phyloP scores from a whole-genome alignment of 148 eudicot genomes.

The Rhododendron ferrugineum region DNA sequence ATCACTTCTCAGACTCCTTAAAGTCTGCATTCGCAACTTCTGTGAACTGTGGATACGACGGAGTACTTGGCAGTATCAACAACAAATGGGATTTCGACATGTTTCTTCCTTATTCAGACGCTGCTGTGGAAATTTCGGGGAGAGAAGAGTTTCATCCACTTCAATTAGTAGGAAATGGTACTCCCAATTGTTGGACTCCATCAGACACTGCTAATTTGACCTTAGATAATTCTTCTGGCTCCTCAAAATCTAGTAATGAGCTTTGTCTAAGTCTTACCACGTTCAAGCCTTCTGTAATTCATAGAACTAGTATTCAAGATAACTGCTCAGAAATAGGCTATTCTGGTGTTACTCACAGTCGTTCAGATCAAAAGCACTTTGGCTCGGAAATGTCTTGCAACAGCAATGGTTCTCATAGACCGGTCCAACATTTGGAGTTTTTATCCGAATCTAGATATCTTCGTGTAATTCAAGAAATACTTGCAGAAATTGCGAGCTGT shows the following conservation, averaged over 20 bases:
- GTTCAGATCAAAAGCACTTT: conserved; percentile 30
- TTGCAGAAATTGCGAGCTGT: conserved; percentile 55
- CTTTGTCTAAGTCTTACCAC: conserved; percentile 61
- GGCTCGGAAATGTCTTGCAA: conserved; percentile 33
- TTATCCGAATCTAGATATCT: conserved; percentile 52
- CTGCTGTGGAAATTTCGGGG: conserved; percentile 20
- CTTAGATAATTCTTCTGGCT: conserved; percentile 31
- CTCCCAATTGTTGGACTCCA: conserved; percentile 34
- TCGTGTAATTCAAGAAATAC: conserved; percentile 61
- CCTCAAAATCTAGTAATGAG: conserved; percentile 36
- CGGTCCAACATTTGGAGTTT: conserved; percentile 32
- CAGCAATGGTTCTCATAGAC: conserved; percentile 29
- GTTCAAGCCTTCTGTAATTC: conserved; percentile 32
- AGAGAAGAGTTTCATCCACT: conserved; percentile 30
- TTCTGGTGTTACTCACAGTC: conserved; percentile 22
- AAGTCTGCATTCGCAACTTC: conserved; percentile 31
- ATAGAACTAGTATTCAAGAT: conserved; percentile 25
- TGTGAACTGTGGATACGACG: conserved; percentile 31
- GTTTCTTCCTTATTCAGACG: conserved; percentile 27
- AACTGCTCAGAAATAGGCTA: conserved; percentile 42
- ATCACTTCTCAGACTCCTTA: conserved; percentile 20
- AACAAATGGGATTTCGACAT: conserved; percentile 38
- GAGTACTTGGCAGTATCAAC: conserved; percentile 23
- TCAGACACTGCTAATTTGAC: conserved; percentile 22
- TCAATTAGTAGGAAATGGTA: conserved; percentile 18